A percentile compares a stretch with the other conserved stretches of the same genome.
These are phyloP conservation scores for Tilletia caries DNA, from an alignment of 1,284 basidiomycete species.

Conservation along the genomic window DNA sequence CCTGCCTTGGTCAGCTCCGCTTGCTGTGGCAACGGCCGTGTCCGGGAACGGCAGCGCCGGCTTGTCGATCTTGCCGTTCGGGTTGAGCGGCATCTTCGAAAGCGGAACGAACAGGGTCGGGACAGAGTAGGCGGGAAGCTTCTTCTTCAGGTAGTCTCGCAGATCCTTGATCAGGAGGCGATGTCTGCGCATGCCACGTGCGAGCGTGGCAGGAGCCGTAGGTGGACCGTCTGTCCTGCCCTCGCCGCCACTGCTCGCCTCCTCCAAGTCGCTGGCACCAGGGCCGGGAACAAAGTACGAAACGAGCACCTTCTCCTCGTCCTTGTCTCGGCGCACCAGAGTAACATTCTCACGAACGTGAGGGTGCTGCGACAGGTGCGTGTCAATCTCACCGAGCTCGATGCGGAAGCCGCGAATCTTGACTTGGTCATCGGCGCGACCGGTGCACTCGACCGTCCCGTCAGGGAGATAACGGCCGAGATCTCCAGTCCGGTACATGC, in stretches of 20 bases:
- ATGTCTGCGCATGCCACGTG: slow-evolving; percentile 49
- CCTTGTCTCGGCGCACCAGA: slow-evolving; percentile 92
- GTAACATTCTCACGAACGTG: slow-evolving; percentile 95
- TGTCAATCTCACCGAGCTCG: slow-evolving; percentile 97
- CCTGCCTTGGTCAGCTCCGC: slow-evolving; percentile 32
- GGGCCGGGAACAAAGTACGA: slow-evolving; percentile 95
- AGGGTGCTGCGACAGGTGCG: slow-evolving; percentile 87
- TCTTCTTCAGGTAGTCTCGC: slow-evolving; percentile 92
- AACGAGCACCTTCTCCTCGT: slow-evolving; percentile 98
- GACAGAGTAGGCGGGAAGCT: slow-evolving; percentile 69
- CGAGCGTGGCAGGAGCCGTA: slow-evolving; percentile 29
- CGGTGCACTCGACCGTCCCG: slow-evolving; percentile 93
- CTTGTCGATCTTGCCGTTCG: slow-evolving; percentile 99
- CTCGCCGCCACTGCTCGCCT: slow-evolving; percentile 61
- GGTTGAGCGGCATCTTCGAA: slow-evolving; percentile 92
- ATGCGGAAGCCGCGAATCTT: slow-evolving; percentile 99
- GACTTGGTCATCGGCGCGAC: slow-evolving; percentile 96
- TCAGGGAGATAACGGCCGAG: slow-evolving; percentile 89
- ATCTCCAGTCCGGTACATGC: slow-evolving; percentile 97
- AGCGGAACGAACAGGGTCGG: slow-evolving; percentile 71
- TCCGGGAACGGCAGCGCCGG: slow-evolving; percentile 98
- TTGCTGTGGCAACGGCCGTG: slow-evolving; percentile 67
- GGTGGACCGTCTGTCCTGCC: slow-evolving; percentile 22
- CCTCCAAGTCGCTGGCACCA: slow-evolving; percentile 66
- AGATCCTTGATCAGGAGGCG: slow-evolving; percentile 80